These are phyloP conservation scores for Phragmites australis DNA, from an alignment of 176 grass and related monocot genomes.

Conservation along the genomic window DNA sequence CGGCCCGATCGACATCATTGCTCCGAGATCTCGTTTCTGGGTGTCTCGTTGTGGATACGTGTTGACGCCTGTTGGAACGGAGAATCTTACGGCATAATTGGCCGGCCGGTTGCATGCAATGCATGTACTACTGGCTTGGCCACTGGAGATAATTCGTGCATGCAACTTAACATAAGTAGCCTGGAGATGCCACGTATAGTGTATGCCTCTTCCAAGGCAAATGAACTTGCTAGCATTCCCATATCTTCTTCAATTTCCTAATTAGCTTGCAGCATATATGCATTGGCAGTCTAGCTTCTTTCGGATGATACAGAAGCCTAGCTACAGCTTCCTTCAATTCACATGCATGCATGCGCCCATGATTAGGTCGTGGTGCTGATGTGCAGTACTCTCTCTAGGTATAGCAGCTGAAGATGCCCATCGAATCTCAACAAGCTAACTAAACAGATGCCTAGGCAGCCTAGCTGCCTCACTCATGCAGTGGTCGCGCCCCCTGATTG, in stretches of 20 bases:
- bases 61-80: background rate
- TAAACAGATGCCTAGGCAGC: background rate
- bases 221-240: background rate
- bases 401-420: background rate
- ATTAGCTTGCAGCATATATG: background rate
- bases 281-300: background rate
- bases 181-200: background rate
- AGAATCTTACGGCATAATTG: conserved; percentile 31
- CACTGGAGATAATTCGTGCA: background rate
- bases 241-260: background rate
- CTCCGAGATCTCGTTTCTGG: conserved; percentile 12
- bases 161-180: conserved; percentile 11
- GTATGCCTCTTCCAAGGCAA: background rate
- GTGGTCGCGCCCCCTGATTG: no score
- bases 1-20: background rate
- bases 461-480: background rate
- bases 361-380: background rate
- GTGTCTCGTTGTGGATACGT: background rate
- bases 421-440: background rate
- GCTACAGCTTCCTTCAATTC: background rate
- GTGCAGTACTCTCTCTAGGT: background rate
- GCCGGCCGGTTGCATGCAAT: background rate
- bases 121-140: no score
- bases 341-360: background rate
- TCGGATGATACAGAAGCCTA: background rate